Evolutionary conservation across 148 eudicot genomes (phyloP), one percentile per base, ranked within the genome.

Genomic region (Beta vulgaris): DNA sequence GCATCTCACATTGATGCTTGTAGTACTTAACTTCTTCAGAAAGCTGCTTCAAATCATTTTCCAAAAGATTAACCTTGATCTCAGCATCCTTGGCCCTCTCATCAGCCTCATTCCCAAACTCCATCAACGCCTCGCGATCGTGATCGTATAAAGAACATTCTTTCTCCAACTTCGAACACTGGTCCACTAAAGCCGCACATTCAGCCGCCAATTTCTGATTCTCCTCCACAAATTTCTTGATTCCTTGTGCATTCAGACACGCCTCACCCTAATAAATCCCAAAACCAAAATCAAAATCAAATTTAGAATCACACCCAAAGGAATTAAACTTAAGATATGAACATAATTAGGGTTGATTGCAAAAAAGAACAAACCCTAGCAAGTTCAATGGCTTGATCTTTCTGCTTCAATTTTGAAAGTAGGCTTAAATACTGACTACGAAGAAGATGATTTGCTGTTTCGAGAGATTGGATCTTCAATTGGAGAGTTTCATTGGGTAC

Each of bases 101-200:
- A 81, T 95, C 97, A 0, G 91, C 94, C 82, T 95, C 99, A 62
- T 95, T 88, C 8, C 92, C 97, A 32, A 92, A 95, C 77, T 92
- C 99, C 99, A 92, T 92, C 78, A 95, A 80, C 7, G 89, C 98
- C 75, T 92, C 97, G 0, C 97, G 85, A 70, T 95, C 99, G 3
- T 74, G 88, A 73, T 92, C 97, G 31, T 95, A 95, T 34, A 95
- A 83, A 5, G 86, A 72, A 67, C 96, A 90, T 86, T 95, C 99
- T 21, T 79, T 82, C 91, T 95, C 93, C 94, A 81, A 90, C 59
- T 68, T 89, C 54, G 81, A 72, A 75, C 90, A 87, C 79, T 91
- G 84, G 36, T 44, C 79, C 81, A 88, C 82, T 77, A 92, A 83
- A 76, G 64, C 80, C 73, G 85, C 74, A 68, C 99, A 95, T 76